phyloP scores from a whole-genome alignment of 306 rosid species.

The Prunus persica region DNA sequence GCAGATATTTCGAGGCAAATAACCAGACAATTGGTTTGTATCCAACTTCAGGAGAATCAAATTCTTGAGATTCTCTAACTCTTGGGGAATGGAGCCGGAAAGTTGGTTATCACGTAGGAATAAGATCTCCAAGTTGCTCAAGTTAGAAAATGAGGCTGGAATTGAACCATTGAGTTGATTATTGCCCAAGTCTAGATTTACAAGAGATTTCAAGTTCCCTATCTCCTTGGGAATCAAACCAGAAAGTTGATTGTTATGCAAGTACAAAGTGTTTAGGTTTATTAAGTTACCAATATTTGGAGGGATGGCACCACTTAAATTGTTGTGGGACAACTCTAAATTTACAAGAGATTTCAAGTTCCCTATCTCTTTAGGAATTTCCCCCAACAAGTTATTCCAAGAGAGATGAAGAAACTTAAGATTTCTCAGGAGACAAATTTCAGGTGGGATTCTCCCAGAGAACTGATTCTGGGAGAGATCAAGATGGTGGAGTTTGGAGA shows the following conservation, averaged over 20 bases:
- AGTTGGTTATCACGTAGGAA: rapidly evolving
- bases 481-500: no score
- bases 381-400: no score
- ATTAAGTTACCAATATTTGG: no score
- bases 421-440: background rate
- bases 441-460: no score
- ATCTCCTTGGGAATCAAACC: background rate
- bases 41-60: rapidly evolving
- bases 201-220: background rate
- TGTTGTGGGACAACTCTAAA: no score
- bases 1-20: background rate
- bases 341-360: no score
- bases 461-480: no score
- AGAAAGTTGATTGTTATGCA: background rate
- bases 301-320: no score
- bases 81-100: background rate
- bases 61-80: background rate
- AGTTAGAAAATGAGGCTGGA: background rate
- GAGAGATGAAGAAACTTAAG: no score
- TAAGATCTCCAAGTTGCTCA: background rate
- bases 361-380: no score
- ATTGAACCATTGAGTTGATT: background rate
- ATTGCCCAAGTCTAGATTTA: rapidly evolving
- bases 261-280: no score
- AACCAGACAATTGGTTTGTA: rapidly evolving